phyloP scores from a whole-genome alignment of 225 moss, liverwort and hornwort genomes.

The Pleurozium schreberi region DNA sequence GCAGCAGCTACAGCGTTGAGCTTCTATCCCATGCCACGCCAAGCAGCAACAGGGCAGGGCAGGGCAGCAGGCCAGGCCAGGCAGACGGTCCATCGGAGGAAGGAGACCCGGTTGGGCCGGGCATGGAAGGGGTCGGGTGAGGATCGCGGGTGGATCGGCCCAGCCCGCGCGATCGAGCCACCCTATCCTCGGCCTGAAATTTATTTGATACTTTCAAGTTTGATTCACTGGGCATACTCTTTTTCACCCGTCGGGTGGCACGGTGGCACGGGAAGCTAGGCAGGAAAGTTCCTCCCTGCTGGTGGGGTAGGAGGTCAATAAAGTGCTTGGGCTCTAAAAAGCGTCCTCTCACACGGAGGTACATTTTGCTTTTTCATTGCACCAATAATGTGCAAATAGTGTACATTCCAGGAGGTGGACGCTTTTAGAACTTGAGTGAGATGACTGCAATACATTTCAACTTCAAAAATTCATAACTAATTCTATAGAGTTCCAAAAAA shows the following conservation, averaged over 20 bases:
- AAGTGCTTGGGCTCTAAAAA: background rate
- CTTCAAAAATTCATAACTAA: background rate
- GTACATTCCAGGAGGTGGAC: background rate
- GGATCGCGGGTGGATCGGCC: background rate
- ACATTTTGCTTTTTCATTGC: background rate
- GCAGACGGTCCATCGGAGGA: background rate
- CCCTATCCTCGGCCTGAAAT: background rate
- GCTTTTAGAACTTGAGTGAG: no score
- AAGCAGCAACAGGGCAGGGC: background rate
- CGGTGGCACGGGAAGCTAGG: background rate
- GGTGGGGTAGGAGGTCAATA: background rate
- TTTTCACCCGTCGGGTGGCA: background rate
- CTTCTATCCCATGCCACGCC: background rate
- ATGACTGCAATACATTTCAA: no score
- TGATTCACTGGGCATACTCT: background rate
- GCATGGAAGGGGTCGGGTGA: background rate
- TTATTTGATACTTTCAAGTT: background rate
- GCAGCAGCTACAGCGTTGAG: background rate
- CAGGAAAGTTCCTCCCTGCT: background rate
- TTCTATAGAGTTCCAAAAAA: accelerated
- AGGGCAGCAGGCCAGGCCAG: background rate
- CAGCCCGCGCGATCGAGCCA: background rate
- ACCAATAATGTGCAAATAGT: accelerated
- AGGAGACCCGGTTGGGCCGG: background rate
- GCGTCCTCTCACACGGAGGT: background rate